Evolutionary conservation across 2,329 filamentous ascomycete genomes (phyloP), one percentile per base, ranked within the genome.

Genomic region (Lizonia empirigonia): DNA sequence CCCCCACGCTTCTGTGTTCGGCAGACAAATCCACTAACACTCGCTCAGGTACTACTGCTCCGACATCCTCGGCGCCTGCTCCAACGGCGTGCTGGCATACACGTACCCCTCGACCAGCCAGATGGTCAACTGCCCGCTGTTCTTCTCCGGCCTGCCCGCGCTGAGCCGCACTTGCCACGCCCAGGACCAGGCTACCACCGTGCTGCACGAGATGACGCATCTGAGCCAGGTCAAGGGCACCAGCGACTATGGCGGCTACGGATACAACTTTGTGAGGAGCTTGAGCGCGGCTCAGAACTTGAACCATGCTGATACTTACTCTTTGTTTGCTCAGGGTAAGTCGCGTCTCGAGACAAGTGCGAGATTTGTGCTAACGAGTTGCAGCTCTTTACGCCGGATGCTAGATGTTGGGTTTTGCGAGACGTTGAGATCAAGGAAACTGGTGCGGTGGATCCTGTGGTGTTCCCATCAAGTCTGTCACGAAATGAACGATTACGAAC

Each of bases 171-270:
- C 63, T 2, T 88, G 85, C 74, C 83, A 87, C 65, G 78, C 63
- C 4, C 85, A 87, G 70, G 85, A 87, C 64, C 82, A 85, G 73
- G 81, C 80, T 4, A 84, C 80, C 7, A 87, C 85, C 7, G 78
- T 78, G 27, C 68, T 88, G 13, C 85, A 88, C 62, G 85, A 88
- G 76, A 75, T 78, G 56, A 87, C 85, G 10, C 85, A 88, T 65
- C 75, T 79, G 24, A 71, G 78, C 64, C 76, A 74, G 72, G 74
- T 79, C n/a, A 81, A 82, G 41, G 82, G 83, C 4, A 86, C 84
- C 1, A 67, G 76, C 2, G 85, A 88, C 63, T 76, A 80, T 50
- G 80, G 76, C 16, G 63, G 56, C 19, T 83, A 82, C 54, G 83
- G 82, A 22, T 87, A 87, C 63, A 70, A 75, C 5, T 76, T 76